phyloP scores from a whole-genome alignment of 352 stramenopile genomes.

The Hyaloperonospora brassicae region DNA sequence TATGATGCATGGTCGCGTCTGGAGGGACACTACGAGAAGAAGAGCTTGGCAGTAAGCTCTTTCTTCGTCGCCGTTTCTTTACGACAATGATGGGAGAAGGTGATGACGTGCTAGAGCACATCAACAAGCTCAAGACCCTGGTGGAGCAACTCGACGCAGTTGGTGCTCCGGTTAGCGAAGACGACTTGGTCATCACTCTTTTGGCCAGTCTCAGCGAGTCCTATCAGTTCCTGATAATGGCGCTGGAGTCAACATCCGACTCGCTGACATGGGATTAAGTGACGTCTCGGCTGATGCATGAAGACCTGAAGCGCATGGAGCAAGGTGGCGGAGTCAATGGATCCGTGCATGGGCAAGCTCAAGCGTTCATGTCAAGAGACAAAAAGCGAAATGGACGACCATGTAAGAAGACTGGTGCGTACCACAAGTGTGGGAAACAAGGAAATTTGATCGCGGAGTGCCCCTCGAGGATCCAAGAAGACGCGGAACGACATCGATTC shows the following conservation, averaged over 20 bases:
- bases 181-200: background rate
- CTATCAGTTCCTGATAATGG: no score
- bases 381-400: background rate
- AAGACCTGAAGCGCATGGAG: background rate
- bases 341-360: background rate
- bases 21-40: no score
- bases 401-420: background rate
- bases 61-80: background rate
- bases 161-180: no score
- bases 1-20: no score
- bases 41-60: constrained; percentile 1
- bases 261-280: background rate
- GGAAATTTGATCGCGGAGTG: constrained; percentile 12
- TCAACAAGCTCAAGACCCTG: background rate
- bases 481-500: constrained; percentile 2
- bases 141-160: no score
- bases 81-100: constrained; percentile 2
- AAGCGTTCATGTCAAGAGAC: no score
- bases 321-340: background rate
- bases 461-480: background rate
- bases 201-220: background rate
- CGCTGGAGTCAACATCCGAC: no score
- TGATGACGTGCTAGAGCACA: background rate
- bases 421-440: constrained; percentile 4
- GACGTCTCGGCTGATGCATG: background rate